A percentile compares a stretch with the other conserved stretches of the same genome.
phyloP scores from a whole-genome alignment of 495 filamentous ascomycete genomes.

The Thermothielavioides terrestris region DNA sequence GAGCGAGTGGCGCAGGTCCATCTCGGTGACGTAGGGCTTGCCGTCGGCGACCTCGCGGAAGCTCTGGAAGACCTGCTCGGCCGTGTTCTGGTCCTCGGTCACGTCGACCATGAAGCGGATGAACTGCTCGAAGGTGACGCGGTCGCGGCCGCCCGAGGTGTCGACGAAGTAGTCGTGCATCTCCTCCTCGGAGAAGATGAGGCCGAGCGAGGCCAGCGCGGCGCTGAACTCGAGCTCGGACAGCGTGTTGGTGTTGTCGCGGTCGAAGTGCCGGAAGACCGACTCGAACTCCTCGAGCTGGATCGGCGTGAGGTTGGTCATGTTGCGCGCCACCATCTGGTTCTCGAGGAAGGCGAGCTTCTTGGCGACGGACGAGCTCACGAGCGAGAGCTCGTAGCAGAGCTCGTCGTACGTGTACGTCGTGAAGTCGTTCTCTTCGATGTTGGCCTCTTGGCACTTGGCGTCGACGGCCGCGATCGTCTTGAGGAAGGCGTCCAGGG shows the following conservation, averaged over 20 bases:
- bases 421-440: slow-evolving; percentile 98
- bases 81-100: slow-evolving; percentile 96
- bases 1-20: slow-evolving; percentile 87
- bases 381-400: slow-evolving; percentile 84
- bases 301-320: slow-evolving; percentile 97
- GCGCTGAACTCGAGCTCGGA: slow-evolving; percentile 92
- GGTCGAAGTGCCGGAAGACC: slow-evolving; percentile 95
- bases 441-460: slow-evolving; percentile 92
- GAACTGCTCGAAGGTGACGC: slow-evolving; percentile 96
- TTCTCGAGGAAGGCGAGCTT: slow-evolving; percentile 96
- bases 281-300: slow-evolving; percentile 97
- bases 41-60: slow-evolving; percentile 97
- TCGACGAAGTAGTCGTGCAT: slow-evolving; percentile 87
- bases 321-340: slow-evolving; percentile 89
- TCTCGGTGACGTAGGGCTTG: slow-evolving; percentile 96
- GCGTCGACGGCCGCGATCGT: slow-evolving; percentile 72
- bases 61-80: slow-evolving; percentile 93
- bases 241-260: slow-evolving; percentile 84
- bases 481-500: slow-evolving; percentile 78
- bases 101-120: slow-evolving; percentile 98
- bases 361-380: slow-evolving; percentile 83
- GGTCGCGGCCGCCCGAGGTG: slow-evolving; percentile 61
- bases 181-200: slow-evolving; percentile 91
- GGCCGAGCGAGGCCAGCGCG: slow-evolving; percentile 80
- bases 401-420: slow-evolving; percentile 96